A percentile compares a stretch with the other conserved stretches of the same genome.
These are phyloP conservation scores for Lactifluus pinguis DNA, from an alignment of 768 basidiomycete genomes.

Conservation along the genomic window DNA sequence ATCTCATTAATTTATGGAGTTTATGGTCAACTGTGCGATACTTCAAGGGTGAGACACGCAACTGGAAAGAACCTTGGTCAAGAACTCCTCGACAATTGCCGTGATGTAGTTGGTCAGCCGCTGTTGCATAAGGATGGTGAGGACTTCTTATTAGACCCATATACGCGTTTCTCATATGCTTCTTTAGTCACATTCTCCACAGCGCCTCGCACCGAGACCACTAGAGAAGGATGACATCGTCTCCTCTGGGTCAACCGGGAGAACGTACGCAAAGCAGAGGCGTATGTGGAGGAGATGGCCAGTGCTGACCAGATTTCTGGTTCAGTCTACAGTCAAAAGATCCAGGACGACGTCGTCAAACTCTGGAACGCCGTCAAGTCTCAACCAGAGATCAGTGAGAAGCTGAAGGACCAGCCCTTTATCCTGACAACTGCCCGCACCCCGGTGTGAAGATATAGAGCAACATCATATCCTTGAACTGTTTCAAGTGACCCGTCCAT, in stretches of 20 bases:
- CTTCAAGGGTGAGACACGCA: constrained; percentile 82
- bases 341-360: too few species aligned
- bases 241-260: constrained; percentile 93
- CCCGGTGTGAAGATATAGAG: too few species aligned
- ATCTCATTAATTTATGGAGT: constrained; percentile 92
- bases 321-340: constrained; percentile 90
- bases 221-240: constrained; percentile 87
- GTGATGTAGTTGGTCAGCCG: constrained; percentile 76
- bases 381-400: constrained; percentile 93
- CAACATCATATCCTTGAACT: too few species aligned
- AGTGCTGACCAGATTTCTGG: constrained; percentile 81
- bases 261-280: constrained; percentile 78
- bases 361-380: constrained; percentile 53
- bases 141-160: constrained; percentile 28
- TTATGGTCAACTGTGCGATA: constrained; percentile 81
- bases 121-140: constrained; percentile 71
- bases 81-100: constrained; percentile 32
- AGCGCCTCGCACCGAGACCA: constrained; percentile 91
- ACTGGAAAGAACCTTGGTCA: constrained; percentile 96
- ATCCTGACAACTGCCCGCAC: constrained; percentile 48
- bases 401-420: constrained; percentile 94
- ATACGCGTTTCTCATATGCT: background rate
- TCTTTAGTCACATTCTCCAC: constrained; percentile 90
- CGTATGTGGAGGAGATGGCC: constrained; percentile 59
- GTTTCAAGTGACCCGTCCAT: too few species aligned